A percentile compares a stretch with the other conserved stretches of the same genome.
Conservation (phyloP, 1,139 yeast genomes). For the Torulaspora pretoriensis region DNA sequence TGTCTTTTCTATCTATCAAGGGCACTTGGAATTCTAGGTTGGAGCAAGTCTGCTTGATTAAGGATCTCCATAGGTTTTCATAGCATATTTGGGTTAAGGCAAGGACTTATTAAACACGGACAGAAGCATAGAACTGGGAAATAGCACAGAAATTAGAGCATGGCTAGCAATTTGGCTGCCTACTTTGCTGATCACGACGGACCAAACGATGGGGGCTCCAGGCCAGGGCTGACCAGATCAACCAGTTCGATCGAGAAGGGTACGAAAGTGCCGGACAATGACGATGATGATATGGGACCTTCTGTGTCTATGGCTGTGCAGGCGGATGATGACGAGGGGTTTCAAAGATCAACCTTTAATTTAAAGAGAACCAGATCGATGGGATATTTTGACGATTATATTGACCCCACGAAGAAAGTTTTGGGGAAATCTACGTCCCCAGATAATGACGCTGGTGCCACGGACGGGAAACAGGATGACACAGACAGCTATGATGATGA, state of each 20-base stretch:
- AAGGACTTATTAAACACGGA: background rate
- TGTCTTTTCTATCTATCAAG: background rate
- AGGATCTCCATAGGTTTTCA: background rate
- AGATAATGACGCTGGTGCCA: background rate
- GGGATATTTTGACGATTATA: constrained; percentile 74
- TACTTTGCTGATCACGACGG: constrained; percentile 23
- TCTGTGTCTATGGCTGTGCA: constrained; percentile 50
- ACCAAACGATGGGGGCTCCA: constrained; percentile 8
- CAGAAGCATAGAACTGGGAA: background rate
- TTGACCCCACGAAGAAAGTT: constrained; percentile 41
- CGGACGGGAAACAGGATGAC: constrained; percentile 6
- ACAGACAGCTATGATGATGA: constrained; percentile 20
- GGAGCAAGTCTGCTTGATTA: background rate
- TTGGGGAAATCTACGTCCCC: constrained; percentile 23
- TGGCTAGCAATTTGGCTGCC: constrained; percentile 30
- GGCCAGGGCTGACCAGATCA: constrained; percentile 5
- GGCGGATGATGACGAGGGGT: constrained; percentile 68
- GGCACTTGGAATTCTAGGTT: background rate
- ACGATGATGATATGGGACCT: constrained; percentile 38
- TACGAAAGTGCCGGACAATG: constrained; percentile 7
- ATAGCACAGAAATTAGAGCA: constrained; percentile 6
- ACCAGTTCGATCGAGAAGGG: constrained; percentile 1
- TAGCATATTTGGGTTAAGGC: background rate
- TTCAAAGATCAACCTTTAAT: constrained; percentile 67
- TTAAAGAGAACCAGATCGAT: constrained; percentile 79